phyloP scores from a whole-genome alignment of 2,329 filamentous ascomycete species.

The Piedraia hortae region DNA sequence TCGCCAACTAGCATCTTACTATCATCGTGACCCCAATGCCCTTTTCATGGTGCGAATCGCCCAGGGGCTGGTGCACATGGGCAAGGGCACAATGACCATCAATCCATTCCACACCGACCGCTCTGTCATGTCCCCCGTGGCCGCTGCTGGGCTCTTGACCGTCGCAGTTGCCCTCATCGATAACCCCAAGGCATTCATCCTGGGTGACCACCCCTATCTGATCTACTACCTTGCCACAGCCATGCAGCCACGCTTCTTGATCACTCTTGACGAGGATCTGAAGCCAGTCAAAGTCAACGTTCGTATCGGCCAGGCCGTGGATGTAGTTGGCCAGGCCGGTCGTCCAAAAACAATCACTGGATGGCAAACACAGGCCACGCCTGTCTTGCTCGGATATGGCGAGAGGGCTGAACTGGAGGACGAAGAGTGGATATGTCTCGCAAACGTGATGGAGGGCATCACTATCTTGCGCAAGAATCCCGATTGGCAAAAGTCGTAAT shows the following conservation, averaged over 20 bases:
- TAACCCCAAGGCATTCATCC: constrained; percentile 51
- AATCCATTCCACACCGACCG: constrained; percentile 99
- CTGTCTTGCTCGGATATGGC: constrained; percentile 75
- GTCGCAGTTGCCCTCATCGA: constrained; percentile 88
- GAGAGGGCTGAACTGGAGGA: constrained; percentile 93
- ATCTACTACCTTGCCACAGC: constrained; percentile 92
- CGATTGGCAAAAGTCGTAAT: constrained; percentile 9
- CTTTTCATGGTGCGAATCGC: constrained; percentile 98
- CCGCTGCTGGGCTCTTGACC: constrained; percentile 65
- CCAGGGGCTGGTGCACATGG: constrained; percentile 93
- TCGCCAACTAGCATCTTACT: constrained; percentile 87
- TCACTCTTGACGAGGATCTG: constrained; percentile 83
- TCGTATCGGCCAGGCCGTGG: constrained; percentile 87
- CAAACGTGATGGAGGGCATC: constrained; percentile 72
- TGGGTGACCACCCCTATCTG: constrained; percentile 58
- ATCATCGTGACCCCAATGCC: constrained; percentile 84
- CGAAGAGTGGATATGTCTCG: constrained; percentile 84
- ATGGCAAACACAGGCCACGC: constrained; percentile 99
- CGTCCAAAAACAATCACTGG: constrained; percentile 96
- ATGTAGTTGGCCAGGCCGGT: constrained; percentile 90
- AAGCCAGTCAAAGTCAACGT: constrained; percentile 89
- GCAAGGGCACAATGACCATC: constrained; percentile 85
- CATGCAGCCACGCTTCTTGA: constrained; percentile 88
- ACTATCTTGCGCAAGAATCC: constrained; percentile 64
- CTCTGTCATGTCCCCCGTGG: constrained; percentile 76